These are phyloP conservation scores for Amniculicola lignicola DNA, from an alignment of 495 filamentous ascomycete genomes.

Conservation along the genomic window DNA sequence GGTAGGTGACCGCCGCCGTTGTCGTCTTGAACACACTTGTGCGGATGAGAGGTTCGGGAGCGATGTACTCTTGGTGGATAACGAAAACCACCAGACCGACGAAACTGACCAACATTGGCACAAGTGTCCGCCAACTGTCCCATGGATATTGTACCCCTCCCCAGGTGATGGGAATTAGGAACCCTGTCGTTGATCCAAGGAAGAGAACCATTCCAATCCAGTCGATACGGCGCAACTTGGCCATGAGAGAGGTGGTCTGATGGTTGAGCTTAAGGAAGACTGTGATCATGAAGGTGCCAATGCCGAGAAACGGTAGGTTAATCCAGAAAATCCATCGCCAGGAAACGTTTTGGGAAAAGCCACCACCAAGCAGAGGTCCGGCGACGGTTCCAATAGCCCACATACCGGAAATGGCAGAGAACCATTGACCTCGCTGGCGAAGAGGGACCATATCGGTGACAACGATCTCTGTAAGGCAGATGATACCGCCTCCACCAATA, in stretches of 20 bases:
- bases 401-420: slow-evolving; percentile 42
- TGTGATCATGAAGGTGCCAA: slow-evolving; percentile 47
- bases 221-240: slow-evolving; percentile 40
- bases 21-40: slow-evolving; percentile 49
- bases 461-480: slow-evolving; percentile 61
- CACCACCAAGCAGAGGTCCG: slow-evolving; percentile 66
- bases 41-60: slow-evolving; percentile 55
- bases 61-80: slow-evolving; percentile 37
- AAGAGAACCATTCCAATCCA: slow-evolving; percentile 49
- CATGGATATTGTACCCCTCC: slow-evolving; percentile 54
- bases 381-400: slow-evolving; percentile 61
- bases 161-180: slow-evolving; percentile 58
- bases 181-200: slow-evolving; percentile 45
- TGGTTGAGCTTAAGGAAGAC: slow-evolving; percentile 52
- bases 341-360: slow-evolving; percentile 60
- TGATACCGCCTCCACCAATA: slow-evolving; percentile 67
- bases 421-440: slow-evolving; percentile 48
- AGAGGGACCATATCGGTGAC: slow-evolving; percentile 64
- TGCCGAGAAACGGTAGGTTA: slow-evolving; percentile 54
- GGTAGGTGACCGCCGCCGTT: slow-evolving; percentile 47
- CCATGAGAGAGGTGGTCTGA: slow-evolving; percentile 31
- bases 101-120: slow-evolving; percentile 38
- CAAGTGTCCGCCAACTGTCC: slow-evolving; percentile 49
- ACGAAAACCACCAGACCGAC: slow-evolving; percentile 37
- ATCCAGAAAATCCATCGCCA: slow-evolving; percentile 61